These are phyloP conservation scores for Symbiotaphrina buchneri DNA, from an alignment of 495 filamentous ascomycete genomes.

Conservation along the genomic window DNA sequence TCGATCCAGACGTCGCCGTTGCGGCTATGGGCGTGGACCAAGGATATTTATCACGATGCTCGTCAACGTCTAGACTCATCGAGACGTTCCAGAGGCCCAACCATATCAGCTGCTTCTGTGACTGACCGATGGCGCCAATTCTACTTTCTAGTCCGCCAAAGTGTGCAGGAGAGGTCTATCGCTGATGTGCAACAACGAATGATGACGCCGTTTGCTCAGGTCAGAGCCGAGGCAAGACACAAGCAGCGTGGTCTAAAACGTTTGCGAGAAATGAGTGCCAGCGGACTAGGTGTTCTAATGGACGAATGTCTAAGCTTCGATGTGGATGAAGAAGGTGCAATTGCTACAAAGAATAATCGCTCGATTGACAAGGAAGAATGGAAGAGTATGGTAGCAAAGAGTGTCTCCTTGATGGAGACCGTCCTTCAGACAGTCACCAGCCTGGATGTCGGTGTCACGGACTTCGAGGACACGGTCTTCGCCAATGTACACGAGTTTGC, in stretches of 20 bases:
- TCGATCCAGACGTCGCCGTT: constrained; percentile 61
- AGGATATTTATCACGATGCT: constrained; percentile 36
- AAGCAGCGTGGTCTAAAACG: constrained; percentile 45
- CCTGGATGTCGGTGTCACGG: constrained; percentile 27
- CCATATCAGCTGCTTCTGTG: constrained; percentile 11
- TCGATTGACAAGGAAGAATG: constrained; percentile 31
- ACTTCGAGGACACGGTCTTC: constrained; percentile 60
- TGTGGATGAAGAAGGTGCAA: constrained; percentile 16
- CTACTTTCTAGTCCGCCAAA: constrained; percentile 55
- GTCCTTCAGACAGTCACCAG: constrained; percentile 38
- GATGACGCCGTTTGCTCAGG: constrained; percentile 45
- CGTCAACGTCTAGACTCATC: constrained; percentile 2
- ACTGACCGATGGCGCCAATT: constrained; percentile 48
- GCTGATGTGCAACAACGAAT: constrained; percentile 33
- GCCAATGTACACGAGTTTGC: constrained; percentile 22
- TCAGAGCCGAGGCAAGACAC: constrained; percentile 39
- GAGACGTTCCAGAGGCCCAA: constrained; percentile 5
- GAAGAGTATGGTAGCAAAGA: constrained; percentile 46
- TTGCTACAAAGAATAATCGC: constrained; percentile 16
- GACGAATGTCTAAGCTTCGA: constrained; percentile 53
- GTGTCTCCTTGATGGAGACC: constrained; percentile 59
- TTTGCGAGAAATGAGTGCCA: constrained; percentile 58
- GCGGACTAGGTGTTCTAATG: constrained; percentile 65
- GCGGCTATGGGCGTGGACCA: constrained; percentile 41
- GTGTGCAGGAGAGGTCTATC: constrained; percentile 37